These are phyloP conservation scores for Gillenia trifoliata DNA, from an alignment of 306 rosid genomes.

Conservation along the genomic window DNA sequence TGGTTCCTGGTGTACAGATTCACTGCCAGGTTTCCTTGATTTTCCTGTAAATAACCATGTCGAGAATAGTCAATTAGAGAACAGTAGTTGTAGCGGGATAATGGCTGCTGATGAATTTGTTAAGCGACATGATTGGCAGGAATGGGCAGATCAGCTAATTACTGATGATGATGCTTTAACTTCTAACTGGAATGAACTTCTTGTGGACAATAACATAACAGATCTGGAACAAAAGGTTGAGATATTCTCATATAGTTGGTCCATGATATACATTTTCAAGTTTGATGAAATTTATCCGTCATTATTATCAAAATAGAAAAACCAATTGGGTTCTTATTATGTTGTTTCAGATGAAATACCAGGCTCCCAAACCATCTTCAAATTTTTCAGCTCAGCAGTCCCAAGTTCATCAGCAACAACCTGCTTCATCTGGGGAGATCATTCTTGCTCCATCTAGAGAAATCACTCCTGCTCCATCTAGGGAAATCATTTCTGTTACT, in stretches of 20 bases:
- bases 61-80: constrained; percentile 60
- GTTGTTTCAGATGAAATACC: constrained; percentile 57
- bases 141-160: constrained; percentile 93
- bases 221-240: constrained; percentile 87
- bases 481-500: constrained; percentile 20
- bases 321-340: constrained; percentile 32
- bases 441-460: constrained; percentile 3
- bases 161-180: constrained; percentile 73
- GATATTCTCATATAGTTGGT: constrained; percentile 17
- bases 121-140: constrained; percentile 79
- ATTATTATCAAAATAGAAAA: constrained; percentile 2
- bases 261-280: constrained; percentile 21
- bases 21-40: constrained; percentile 68
- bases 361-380: constrained; percentile 49
- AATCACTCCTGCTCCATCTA: neutral
- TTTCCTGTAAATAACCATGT: constrained; percentile 56
- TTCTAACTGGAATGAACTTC: constrained; percentile 84
- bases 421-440: constrained; percentile 53
- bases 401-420: constrained; percentile 53
- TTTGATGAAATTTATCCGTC: constrained; percentile 26
- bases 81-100: constrained; percentile 52
- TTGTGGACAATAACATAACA: constrained; percentile 52
- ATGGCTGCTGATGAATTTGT: constrained; percentile 65
- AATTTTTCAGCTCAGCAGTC: constrained; percentile 46
- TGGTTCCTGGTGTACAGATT: constrained; percentile 70